phyloP scores from a whole-genome alignment of 495 filamentous ascomycete species.

The Aspergillus conjunctus region DNA sequence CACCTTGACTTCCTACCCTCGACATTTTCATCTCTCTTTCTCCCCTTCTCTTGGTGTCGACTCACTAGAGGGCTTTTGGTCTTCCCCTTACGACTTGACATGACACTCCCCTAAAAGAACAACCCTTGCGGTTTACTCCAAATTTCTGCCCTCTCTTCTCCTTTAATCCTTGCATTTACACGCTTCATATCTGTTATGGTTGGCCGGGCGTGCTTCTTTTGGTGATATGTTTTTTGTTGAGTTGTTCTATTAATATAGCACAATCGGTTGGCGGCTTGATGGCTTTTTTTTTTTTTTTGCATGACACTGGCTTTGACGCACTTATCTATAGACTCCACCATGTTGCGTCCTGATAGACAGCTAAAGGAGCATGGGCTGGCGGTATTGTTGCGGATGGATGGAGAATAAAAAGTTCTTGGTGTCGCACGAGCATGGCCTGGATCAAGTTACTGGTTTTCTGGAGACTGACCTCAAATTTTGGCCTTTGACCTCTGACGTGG shows the following conservation, averaged over 20 bases:
- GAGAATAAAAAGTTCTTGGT: conserved; percentile 25
- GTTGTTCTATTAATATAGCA: conserved; percentile 24
- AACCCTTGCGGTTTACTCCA: conserved; percentile 20
- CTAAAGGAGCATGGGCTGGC: conserved; percentile 26
- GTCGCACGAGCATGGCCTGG: conserved; percentile 21
- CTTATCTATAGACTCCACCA: conserved; percentile 31
- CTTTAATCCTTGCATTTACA: conserved; percentile 21
- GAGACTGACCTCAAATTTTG: conserved; percentile 16
- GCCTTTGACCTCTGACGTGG: not conserved
- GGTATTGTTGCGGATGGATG: conserved; percentile 23
- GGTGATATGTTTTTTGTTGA: conserved; percentile 21
- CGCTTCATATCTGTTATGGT: conserved; percentile 22
- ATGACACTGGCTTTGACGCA: conserved; percentile 21
- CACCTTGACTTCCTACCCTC: conserved; percentile 12
- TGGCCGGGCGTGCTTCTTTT: conserved; percentile 24
- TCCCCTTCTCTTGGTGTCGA: conserved; percentile 17
- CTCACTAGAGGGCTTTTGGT: conserved; percentile 25
- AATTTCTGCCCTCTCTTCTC: conserved; percentile 26
- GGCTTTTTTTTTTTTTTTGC: conserved; percentile 27
- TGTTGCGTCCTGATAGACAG: conserved; percentile 29
- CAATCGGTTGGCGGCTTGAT: conserved; percentile 26
- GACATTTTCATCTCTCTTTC: not conserved
- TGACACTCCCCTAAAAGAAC: conserved; percentile 34
- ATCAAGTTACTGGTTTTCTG: conserved; percentile 19
- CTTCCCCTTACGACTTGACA: conserved; percentile 44